Base-by-base conservation (phyloP, 2,329 filamentous ascomycete genomes). In the Arthrinium phaeospermum region DNA sequence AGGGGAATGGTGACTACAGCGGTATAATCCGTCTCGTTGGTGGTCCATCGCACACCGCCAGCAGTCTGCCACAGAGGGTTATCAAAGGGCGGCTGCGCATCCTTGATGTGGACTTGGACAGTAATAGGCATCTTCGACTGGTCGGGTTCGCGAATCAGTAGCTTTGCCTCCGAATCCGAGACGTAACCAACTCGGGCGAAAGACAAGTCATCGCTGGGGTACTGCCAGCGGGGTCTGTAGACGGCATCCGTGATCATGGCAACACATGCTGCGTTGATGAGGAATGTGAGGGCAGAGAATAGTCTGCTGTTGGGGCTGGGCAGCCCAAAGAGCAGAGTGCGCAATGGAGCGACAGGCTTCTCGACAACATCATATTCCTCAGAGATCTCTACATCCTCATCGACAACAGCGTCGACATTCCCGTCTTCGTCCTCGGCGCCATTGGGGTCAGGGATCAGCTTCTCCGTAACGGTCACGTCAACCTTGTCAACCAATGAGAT, bases 181-280 rank as follows among this genome's bases (percentile, higher is more conserved):
- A 98, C 92, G 80, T 96, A 96, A 37, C 96, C 96, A 22, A 98
- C 85, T 12, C 96, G 90, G 53, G 94, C 93, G 80, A 99, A 97
- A 0, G 95, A 94, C 14, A 98, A 85, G 75, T 97, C 91, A 41
- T 93, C 85, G 37, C 87, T 91, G 4, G 92, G 91, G 80, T 97
- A 88, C 46, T 92, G 88, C 73, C 92, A 81, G 14, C 90, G 90
- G 1, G 93, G 92, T 27, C 93, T 90, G 79, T 93, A 95, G 19
- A 97, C 86, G 51, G 95, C 89, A 81, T 99, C 96, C 37, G 92
- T 87, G 0, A 92, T 89, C 82, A 96, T 89, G 12, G 89, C 85
- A 7, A 94, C 87, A 53, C 96, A 84, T 3, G 88, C 82, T 24
- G 91, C 79, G 80, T 98, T 98, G 80, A 96, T 88, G 41, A 91